phyloP scores from a whole-genome alignment of 1,284 basidiomycete species.

The Vanrija sp. region DNA sequence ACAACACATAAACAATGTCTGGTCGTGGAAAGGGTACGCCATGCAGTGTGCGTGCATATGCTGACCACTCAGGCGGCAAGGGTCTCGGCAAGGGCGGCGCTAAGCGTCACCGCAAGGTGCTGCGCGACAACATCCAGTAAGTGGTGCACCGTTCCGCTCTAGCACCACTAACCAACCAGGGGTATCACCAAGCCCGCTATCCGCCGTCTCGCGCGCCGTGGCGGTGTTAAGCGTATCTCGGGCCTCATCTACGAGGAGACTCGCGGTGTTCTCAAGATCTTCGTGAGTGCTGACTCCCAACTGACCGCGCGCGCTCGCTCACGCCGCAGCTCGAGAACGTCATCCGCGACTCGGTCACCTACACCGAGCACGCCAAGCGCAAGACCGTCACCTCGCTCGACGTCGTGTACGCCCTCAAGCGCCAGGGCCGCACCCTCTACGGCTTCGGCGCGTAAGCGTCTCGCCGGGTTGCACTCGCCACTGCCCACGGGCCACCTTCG shows the following conservation, averaged over 20 bases:
- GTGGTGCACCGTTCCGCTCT: not conserved
- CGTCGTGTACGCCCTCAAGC: conserved; percentile 81
- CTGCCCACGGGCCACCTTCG: not conserved
- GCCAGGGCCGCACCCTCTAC: conserved; percentile 76
- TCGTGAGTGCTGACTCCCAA: conserved; percentile 34
- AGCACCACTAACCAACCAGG: not conserved
- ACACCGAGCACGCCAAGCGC: conserved; percentile 89
- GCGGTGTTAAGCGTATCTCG: conserved; percentile 87
- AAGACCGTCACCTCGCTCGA: conserved; percentile 78
- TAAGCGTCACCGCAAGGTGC: conserved; percentile 79
- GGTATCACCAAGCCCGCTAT: conserved; percentile 84
- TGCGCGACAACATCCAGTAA: conserved; percentile 72
- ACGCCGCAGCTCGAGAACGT: conserved; percentile 52
- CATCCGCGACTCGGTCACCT: conserved; percentile 78
- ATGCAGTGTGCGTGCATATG: not conserved
- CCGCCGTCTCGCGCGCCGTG: conserved; percentile 86
- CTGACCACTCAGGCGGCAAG: conserved; percentile 24
- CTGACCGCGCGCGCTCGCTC: conserved; percentile 35
- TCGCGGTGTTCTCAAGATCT: conserved; percentile 73
- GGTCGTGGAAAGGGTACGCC: conserved; percentile 63
- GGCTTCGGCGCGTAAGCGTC: conserved; percentile 63
- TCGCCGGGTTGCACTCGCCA: not conserved
- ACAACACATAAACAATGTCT: conserved; percentile 55
- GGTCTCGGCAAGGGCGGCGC: conserved; percentile 77
- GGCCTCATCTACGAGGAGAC: conserved; percentile 90